Evolutionary conservation across 1,139 yeast genomes (phyloP).

Genomic region (Nematodospora anomalae): DNA sequence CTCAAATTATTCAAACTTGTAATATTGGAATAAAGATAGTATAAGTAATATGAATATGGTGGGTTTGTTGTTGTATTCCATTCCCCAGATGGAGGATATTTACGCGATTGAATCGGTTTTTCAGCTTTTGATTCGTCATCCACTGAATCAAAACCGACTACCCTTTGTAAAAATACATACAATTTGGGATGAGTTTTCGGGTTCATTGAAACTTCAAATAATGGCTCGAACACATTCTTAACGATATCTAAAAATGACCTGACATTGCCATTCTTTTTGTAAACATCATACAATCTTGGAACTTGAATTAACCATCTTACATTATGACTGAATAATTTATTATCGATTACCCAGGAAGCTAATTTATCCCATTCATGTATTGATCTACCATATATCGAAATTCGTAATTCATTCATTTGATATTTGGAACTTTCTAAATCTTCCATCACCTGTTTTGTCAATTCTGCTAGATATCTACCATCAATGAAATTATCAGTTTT

Average conservation of each 20-base stretch:
- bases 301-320: conserved; percentile 97
- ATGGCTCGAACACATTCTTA: conserved; percentile 79
- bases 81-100: conserved; percentile 76
- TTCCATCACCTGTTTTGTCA: conserved; percentile 88
- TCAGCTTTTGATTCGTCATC: conserved; percentile 97
- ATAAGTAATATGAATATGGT: conserved; percentile 94
- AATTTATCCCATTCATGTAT: conserved; percentile 92
- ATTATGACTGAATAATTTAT: conserved; percentile 86
- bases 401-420: conserved; percentile 95
- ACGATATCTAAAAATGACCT: conserved; percentile 72
- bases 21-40: conserved; percentile 83
- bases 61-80: conserved; percentile 86
- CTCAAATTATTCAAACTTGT: conserved; percentile 86
- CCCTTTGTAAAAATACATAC: conserved; percentile 84
- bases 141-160: conserved; percentile 96
- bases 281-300: conserved; percentile 89
- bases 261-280: conserved; percentile 75
- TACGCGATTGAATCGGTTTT: conserved; percentile 66
- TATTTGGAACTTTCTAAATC: conserved; percentile 94
- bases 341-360: conserved; percentile 93
- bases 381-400: conserved; percentile 89
- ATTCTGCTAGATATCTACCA: conserved; percentile 88
- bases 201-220: conserved; percentile 84
- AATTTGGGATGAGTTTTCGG: conserved; percentile 88
- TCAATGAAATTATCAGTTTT: conserved; percentile 92